A percentile compares a stretch with the other conserved stretches of the same genome.
Evolutionary conservation across 768 basidiomycete species (phyloP).

Genomic region (Tricholoma furcatifolium): DNA sequence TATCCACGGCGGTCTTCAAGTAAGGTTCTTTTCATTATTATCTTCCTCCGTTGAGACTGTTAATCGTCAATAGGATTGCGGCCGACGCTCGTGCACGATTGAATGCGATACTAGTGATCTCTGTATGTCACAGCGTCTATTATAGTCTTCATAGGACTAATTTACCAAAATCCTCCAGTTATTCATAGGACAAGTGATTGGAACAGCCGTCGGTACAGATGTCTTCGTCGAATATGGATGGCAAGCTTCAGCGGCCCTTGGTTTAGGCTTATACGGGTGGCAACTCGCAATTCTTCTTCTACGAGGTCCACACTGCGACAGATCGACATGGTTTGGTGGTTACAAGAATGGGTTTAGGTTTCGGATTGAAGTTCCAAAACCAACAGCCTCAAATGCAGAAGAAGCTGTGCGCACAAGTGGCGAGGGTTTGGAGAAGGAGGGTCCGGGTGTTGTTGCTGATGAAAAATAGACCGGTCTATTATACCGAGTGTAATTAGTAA

Average conservation of each 20-base stretch:
- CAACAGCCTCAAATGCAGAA: too few species aligned
- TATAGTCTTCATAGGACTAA: too few species aligned
- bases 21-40: slow-evolving; percentile 15
- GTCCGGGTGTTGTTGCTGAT: too few species aligned
- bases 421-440: too few species aligned
- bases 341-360: slow-evolving; percentile 45
- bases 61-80: slow-evolving; percentile 21
- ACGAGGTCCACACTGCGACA: slow-evolving; percentile 57
- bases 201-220: slow-evolving; percentile 62
- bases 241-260: slow-evolving; percentile 54
- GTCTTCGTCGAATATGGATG: slow-evolving; percentile 68
- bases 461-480: too few species aligned
- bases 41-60: background rate
- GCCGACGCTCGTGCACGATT: slow-evolving; percentile 51
- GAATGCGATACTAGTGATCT: slow-evolving; percentile 65
- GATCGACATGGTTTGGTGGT: slow-evolving; percentile 50
- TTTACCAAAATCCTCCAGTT: slow-evolving; percentile 23
- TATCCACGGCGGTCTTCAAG: slow-evolving; percentile 51
- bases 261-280: slow-evolving; percentile 49
- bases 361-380: background rate
- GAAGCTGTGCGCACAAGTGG: too few species aligned
- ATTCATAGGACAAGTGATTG: slow-evolving; percentile 74
- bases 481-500: too few species aligned
- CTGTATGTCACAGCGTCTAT: slow-evolving; percentile 34
- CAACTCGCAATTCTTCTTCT: slow-evolving; percentile 48